Base-by-base conservation (phyloP, 768 basidiomycete species). In the Lentinula edodes region DNA sequence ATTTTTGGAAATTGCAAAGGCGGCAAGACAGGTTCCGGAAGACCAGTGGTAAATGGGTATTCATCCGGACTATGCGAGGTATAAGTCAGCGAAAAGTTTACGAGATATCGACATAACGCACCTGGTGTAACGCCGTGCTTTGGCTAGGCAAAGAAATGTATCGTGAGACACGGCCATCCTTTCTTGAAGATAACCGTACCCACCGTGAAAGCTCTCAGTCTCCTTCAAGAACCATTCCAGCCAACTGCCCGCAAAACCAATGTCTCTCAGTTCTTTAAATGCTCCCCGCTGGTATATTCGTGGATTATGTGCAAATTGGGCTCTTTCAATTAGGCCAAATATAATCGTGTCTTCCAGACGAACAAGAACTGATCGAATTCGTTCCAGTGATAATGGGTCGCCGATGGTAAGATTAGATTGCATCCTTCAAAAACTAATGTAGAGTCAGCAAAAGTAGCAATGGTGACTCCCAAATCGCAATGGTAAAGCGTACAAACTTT, bases 281-380 rank as follows among this genome's bases (percentile, higher is more conserved):
- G 83, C 87, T 23, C 87, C 90, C 15, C 81, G 81, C 57, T 87
- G 79, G 76, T 99, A 99, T 62, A 97, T 95, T 63, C 82, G 84
- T 20, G 90, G 87, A 70, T 98, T 98, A 71, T 93, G 89, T 0
- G 93, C 93, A 70, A 98, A 99, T 71, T 98, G 96, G 0, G 95
- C 96, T 16, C 97, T 85, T 72, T 99, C 97, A 68, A 99, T 99
- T 61, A 98, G 83, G 54, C 85, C 88, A 73, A 99, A 99, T 73
- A 98, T 98, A 78, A 99, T 98, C 20, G 96, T 99, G 68, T 99
- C 97, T 71, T 99, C 97, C 23, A 99, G 85, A 32, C 97, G 84
- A 64, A 82, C 87, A 15, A 99, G 80, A 52, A 95, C 90, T 20
- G 86, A 86, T 61, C 97, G 81, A 67, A 99, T 98, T 63, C 86